Conservation (phyloP, 1,139 yeast species). For the Suhomyces coccinellae region DNA sequence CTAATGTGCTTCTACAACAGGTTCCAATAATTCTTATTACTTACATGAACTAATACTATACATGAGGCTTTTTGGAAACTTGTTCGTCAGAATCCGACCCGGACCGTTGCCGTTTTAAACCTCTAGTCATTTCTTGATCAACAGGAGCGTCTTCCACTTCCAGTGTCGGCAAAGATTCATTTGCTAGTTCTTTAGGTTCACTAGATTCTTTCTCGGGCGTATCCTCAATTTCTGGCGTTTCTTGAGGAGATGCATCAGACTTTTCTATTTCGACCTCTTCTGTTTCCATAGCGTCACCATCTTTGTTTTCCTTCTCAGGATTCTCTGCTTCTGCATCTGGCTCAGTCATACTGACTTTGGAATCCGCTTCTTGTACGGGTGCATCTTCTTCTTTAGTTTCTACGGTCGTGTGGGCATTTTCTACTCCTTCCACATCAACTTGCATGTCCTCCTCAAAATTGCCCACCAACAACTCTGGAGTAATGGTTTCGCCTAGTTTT, state of each 20-base stretch:
- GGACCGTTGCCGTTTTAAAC: constrained; percentile 5
- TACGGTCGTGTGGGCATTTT: background rate
- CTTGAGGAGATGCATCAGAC: background rate
- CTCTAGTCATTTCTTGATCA: constrained; percentile 3
- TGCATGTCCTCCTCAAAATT: background rate
- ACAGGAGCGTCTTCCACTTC: background rate
- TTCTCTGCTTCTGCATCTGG: background rate
- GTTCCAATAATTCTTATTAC: background rate
- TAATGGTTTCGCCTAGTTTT: constrained; percentile 14
- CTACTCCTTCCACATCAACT: constrained; percentile 4
- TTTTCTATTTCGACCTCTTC: constrained; percentile 8
- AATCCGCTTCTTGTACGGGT: no score
- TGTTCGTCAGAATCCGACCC: constrained; percentile 2
- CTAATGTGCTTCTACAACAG: no score
- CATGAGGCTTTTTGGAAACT: background rate
- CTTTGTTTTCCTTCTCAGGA: background rate
- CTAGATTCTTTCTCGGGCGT: background rate
- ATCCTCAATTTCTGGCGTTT: background rate
- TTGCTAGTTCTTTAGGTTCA: background rate
- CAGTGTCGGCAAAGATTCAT: background rate
- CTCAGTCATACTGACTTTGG: background rate
- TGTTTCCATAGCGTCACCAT: background rate
- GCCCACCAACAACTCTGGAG: constrained; percentile 18
- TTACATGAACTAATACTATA: background rate
- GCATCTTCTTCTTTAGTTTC: no score